These are phyloP conservation scores for Grammothele lineata DNA, from an alignment of 768 basidiomycete genomes.

Conservation along the genomic window DNA sequence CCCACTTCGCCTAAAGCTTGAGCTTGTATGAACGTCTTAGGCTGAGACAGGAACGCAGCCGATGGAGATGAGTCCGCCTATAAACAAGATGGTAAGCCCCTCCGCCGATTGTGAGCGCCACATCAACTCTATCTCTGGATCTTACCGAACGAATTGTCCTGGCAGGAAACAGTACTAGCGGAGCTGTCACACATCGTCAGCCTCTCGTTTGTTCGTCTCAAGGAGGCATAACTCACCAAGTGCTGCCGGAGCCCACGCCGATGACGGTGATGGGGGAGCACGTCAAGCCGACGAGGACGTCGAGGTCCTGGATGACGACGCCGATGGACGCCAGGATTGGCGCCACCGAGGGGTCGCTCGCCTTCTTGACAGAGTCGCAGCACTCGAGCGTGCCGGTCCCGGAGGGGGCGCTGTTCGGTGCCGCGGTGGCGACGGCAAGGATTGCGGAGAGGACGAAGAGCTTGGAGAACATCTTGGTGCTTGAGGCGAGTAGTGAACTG, in stretches of 20 bases:
- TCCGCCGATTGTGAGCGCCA: too few relatives aligned
- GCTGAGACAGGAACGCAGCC: background rate
- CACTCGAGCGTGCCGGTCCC: background rate
- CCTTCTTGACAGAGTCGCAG: background rate
- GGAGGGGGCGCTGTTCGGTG: background rate
- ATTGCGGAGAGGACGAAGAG: background rate
- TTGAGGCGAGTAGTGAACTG: too few relatives aligned
- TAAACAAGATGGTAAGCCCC: too few relatives aligned
- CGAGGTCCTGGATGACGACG: background rate
- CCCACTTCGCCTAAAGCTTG: too few relatives aligned
- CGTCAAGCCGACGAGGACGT: background rate
- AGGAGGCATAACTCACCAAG: background rate
- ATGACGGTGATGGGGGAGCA: slow-evolving; percentile 2
- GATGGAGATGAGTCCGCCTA: slow-evolving; percentile 1
- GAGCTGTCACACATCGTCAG: background rate
- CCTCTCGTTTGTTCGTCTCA: background rate
- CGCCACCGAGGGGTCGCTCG: background rate
- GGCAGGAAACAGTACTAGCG: slow-evolving; percentile 5
- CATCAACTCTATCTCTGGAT: too few relatives aligned
- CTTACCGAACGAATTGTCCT: background rate
- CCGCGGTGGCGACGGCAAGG: slow-evolving; percentile 7
- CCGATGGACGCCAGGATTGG: background rate
- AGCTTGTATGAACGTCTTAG: background rate
- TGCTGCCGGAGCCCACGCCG: background rate
- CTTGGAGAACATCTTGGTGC: too few relatives aligned